Conservation (phyloP, 176 grass and related monocot genomes). For the Canna indica region DNA sequence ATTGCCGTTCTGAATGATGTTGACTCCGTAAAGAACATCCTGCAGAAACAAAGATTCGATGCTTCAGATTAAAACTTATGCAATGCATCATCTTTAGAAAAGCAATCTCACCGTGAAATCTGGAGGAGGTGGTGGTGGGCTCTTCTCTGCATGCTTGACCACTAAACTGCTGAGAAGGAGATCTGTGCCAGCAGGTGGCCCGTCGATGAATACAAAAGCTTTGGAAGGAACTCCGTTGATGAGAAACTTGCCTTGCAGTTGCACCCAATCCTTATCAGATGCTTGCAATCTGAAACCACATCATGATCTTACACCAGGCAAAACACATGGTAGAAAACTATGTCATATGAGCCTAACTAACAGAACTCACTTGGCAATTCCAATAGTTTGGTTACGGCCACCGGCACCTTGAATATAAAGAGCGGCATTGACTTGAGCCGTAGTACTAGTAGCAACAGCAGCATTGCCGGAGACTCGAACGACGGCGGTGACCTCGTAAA, state of each 20-base stretch:
- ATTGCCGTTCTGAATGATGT: slow-evolving; percentile 69
- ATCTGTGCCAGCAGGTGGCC: slow-evolving; percentile 50
- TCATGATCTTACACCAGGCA: not conserved
- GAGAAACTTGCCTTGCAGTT: slow-evolving; percentile 72
- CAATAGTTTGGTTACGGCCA: slow-evolving; percentile 68
- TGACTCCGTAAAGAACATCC: slow-evolving; percentile 62
- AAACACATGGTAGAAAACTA: not conserved
- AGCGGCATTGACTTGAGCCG: slow-evolving; percentile 48
- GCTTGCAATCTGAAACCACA: slow-evolving; percentile 32
- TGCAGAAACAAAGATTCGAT: slow-evolving; percentile 1
- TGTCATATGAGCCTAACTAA: too few species aligned
- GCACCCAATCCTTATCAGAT: slow-evolving; percentile 82
- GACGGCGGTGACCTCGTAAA: slow-evolving; percentile 50
- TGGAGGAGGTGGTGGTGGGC: slow-evolving; percentile 38
- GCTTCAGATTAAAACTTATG: not conserved
- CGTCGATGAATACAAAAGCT: slow-evolving; percentile 66
- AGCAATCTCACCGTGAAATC: slow-evolving; percentile 43
- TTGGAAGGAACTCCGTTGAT: slow-evolving; percentile 50
- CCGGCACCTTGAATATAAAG: slow-evolving; percentile 43
- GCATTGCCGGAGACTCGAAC: slow-evolving; percentile 36
- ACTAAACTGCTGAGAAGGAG: slow-evolving; percentile 63
- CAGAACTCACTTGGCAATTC: slow-evolving; percentile 58
- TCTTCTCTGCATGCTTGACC: slow-evolving; percentile 68
- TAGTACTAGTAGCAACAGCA: too few species aligned
- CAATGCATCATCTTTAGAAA: not conserved